Percentiles rank a stretch among this genome's conserved stretches.
Evolutionary conservation across 306 rosid genomes (phyloP).

Genomic region (Quercus ilex): DNA sequence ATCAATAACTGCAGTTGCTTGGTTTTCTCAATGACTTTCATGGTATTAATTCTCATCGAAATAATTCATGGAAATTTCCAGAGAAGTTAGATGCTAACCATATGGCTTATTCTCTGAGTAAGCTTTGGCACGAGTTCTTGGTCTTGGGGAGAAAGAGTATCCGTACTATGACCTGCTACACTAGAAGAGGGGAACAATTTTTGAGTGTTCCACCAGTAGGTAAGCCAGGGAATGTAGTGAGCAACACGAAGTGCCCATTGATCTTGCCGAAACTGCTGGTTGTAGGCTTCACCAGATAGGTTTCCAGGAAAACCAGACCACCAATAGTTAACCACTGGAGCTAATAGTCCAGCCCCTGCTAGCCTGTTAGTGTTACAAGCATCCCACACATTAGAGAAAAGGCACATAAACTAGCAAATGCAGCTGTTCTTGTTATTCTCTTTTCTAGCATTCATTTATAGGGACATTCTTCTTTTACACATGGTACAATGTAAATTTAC

Average conservation of each 20-base stretch:
- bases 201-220: conserved; percentile 94
- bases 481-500: too few relatives aligned
- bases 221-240: conserved; percentile 79
- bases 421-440: neutral
- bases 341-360: conserved; percentile 68
- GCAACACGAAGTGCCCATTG: conserved; percentile 76
- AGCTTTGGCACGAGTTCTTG: conserved; percentile 20
- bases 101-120: neutral
- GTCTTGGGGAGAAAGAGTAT: conserved; percentile 39
- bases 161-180: conserved; percentile 9
- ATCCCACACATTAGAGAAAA: conserved; percentile 6
- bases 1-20: neutral
- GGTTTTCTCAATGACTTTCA: neutral
- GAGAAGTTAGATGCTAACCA: conserved; percentile 24
- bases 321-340: conserved; percentile 81
- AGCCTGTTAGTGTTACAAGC: conserved; percentile 44
- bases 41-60: neutral
- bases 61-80: neutral
- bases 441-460: neutral
- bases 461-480: neutral
- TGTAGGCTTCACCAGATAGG: conserved; percentile 50
- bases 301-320: conserved; percentile 79
- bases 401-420: neutral
- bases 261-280: conserved; percentile 36
- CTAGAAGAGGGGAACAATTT: conserved; percentile 61